Percentiles rank a stretch among this genome's conserved stretches.
These are phyloP conservation scores for Vitis hybrid DNA, from an alignment of 177 flowering plant genomes.

Conservation along the genomic window DNA sequence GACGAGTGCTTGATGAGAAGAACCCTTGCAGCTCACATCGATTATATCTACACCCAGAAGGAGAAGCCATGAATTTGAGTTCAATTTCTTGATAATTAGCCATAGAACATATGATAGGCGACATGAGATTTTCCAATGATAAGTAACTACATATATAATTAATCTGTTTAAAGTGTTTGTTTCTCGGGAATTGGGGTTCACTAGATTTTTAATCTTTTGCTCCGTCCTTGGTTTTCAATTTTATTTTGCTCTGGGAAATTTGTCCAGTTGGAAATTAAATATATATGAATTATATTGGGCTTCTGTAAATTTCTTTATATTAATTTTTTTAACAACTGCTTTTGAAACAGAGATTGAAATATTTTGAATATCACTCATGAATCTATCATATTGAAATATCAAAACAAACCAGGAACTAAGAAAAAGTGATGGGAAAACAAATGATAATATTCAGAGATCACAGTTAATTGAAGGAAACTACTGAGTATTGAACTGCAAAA, in stretches of 20 bases:
- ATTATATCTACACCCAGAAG: conserved; percentile 47
- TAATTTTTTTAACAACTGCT: too few relatives aligned
- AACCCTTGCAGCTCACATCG: conserved; percentile 36
- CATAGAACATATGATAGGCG: too few relatives aligned
- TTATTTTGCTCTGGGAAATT: neutral
- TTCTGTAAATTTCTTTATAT: neutral
- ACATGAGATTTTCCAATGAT: neutral
- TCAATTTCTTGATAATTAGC: neutral
- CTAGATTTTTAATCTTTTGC: neutral
- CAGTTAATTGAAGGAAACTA: too few relatives aligned
- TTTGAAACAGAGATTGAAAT: too few relatives aligned
- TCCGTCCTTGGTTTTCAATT: neutral
- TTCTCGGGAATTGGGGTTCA: neutral
- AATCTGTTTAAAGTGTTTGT: too few relatives aligned
- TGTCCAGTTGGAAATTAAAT: neutral
- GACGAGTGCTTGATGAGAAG: conserved; percentile 46
- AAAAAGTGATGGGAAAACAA: too few relatives aligned
- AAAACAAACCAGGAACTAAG: too few relatives aligned
- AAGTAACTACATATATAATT: neutral
- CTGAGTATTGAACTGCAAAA: too few relatives aligned
- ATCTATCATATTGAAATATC: too few relatives aligned
- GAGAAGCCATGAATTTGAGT: conserved; percentile 19
- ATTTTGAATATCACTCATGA: too few relatives aligned
- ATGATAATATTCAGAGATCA: too few relatives aligned
- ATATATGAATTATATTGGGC: neutral